Evolutionary conservation across 179 eudicot genomes (phyloP).

Genomic region (Drosera spatulata): DNA sequence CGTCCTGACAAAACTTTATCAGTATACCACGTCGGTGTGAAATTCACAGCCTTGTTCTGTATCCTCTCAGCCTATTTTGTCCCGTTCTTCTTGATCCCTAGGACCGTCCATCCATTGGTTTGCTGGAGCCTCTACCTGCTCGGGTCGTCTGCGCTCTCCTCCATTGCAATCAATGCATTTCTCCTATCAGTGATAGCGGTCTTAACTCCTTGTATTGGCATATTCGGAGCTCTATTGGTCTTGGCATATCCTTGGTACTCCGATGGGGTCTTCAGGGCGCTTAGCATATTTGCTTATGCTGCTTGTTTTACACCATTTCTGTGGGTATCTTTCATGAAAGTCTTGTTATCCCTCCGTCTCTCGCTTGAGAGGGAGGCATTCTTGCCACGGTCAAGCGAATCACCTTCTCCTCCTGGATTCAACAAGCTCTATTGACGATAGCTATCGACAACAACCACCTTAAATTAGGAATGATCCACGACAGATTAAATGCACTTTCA

Average conservation of each 20-base stretch:
- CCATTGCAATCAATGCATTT: conserved; percentile 47
- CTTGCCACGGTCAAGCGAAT: conserved; percentile 56
- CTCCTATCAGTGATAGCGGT: conserved; percentile 52
- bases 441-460: neutral
- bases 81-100: conserved; percentile 69
- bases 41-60: conserved; percentile 38
- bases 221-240: conserved; percentile 52
- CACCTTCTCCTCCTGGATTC: conserved; percentile 33
- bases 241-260: conserved; percentile 82
- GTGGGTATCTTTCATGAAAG: conserved; percentile 34
- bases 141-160: conserved; percentile 50
- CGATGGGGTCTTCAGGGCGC: conserved; percentile 67
- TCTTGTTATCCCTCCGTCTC: conserved; percentile 37
- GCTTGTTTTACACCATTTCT: conserved; percentile 59
- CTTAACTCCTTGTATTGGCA: conserved; percentile 50
- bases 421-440: conserved; percentile 50
- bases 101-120: conserved; percentile 61
- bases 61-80: conserved; percentile 56
- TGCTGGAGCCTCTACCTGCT: conserved; percentile 83
- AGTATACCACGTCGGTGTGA: conserved; percentile 38
- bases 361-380: conserved; percentile 66
- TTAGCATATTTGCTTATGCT: conserved; percentile 52
- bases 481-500: too few species aligned
- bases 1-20: conserved; percentile 43
- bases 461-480: too few species aligned